Evolutionary conservation across 2,329 filamentous ascomycete species (phyloP).

Genomic region (Penicillium sp.): DNA sequence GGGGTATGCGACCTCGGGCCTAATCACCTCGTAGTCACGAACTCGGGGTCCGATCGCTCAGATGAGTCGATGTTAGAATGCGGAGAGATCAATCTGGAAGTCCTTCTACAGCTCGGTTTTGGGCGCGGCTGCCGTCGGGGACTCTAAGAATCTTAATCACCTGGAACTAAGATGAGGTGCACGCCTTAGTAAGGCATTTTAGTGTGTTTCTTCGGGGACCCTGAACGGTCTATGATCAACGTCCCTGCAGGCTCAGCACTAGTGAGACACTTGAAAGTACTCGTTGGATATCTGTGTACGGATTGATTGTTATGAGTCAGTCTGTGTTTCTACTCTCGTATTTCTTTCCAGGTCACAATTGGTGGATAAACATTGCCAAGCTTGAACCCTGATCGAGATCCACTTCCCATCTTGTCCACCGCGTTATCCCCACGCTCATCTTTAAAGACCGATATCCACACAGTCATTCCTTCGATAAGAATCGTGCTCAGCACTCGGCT

Average conservation of each 20-base stretch:
- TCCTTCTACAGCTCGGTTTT: neutral
- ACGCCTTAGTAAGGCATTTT: too few species aligned
- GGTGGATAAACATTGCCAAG: conserved; percentile 6
- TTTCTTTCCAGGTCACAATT: too few species aligned
- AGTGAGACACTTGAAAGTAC: too few species aligned
- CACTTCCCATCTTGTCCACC: conserved; percentile 16
- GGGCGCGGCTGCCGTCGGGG: neutral
- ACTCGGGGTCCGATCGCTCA: neutral
- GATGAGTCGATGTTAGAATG: neutral
- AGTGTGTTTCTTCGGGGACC: too few species aligned
- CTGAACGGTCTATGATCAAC: too few species aligned
- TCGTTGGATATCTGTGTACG: too few species aligned
- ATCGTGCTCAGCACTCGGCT: neutral
- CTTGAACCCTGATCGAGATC: neutral
- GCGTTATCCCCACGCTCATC: neutral
- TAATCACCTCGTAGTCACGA: neutral
- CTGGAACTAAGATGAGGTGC: too few species aligned
- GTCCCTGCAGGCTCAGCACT: too few species aligned
- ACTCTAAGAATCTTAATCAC: too few species aligned
- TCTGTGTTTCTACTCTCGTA: too few species aligned
- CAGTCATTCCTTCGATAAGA: neutral
- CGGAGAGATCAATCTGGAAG: neutral
- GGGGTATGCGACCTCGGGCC: neutral
- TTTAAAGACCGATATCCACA: neutral
- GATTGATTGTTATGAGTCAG: too few species aligned